Percentiles rank a stretch among this genome's conserved stretches.
Conservation (phyloP, 352 stramenopile species). For the Phytophthora kernoviae region DNA sequence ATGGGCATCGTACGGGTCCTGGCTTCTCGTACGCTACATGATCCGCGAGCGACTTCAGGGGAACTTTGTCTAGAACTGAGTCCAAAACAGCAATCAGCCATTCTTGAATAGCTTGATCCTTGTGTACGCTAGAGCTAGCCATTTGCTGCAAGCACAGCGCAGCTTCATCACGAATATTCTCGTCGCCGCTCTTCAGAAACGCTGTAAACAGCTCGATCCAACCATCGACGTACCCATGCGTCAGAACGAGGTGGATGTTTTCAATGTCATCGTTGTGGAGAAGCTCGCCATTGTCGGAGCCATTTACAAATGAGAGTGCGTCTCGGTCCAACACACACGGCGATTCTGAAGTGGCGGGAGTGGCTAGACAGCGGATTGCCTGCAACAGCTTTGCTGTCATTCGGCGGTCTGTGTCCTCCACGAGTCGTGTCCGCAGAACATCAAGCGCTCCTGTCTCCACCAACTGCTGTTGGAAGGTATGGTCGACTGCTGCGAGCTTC, state of each 20-base stretch:
- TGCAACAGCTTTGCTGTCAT: slow-evolving; percentile 58
- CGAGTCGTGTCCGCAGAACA: slow-evolving; percentile 41
- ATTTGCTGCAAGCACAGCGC: slow-evolving; percentile 68
- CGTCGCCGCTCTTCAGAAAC: slow-evolving; percentile 57
- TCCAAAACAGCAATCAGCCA: slow-evolving; percentile 80
- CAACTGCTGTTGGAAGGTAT: slow-evolving; percentile 41
- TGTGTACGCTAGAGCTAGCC: slow-evolving; percentile 41
- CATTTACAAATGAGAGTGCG: slow-evolving; percentile 65
- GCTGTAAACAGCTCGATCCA: slow-evolving; percentile 84
- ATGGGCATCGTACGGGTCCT: slow-evolving; percentile 64
- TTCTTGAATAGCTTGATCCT: slow-evolving; percentile 69
- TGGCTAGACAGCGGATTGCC: slow-evolving; percentile 55
- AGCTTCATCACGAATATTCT: slow-evolving; percentile 51
- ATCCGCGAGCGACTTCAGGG: slow-evolving; percentile 45
- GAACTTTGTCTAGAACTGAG: slow-evolving; percentile 61
- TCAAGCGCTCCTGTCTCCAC: slow-evolving; percentile 46
- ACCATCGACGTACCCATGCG: slow-evolving; percentile 63
- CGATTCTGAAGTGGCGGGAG: slow-evolving; percentile 6
- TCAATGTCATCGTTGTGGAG: slow-evolving; percentile 68
- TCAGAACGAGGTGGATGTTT: slow-evolving; percentile 42
- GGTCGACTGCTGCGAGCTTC: slow-evolving; percentile 41
- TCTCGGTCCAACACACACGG: slow-evolving; percentile 54
- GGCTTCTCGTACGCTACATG: slow-evolving; percentile 66
- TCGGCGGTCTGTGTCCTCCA: slow-evolving; percentile 43
- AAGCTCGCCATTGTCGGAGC: slow-evolving; percentile 54